Evolutionary conservation across 2,329 filamentous ascomycete species (phyloP).

Genomic region (Clarireedia homoeocarpa): DNA sequence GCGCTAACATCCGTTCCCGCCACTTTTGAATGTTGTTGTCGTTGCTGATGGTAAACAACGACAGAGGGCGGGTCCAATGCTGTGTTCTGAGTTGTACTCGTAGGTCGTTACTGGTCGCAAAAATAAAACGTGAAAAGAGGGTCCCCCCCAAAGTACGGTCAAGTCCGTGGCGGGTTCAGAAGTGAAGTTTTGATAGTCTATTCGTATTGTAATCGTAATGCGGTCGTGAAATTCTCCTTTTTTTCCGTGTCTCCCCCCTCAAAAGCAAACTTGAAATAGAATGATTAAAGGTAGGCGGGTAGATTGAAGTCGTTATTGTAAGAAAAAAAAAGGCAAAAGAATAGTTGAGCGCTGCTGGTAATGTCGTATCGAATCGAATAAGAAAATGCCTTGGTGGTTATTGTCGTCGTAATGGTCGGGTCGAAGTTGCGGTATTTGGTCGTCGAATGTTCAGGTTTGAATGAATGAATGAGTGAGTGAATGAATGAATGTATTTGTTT

Average conservation of each 20-base stretch:
- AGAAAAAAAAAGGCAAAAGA: background rate
- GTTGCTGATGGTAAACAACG: no score
- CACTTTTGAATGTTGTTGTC: background rate
- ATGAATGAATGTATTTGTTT: no score
- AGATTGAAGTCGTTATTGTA: background rate
- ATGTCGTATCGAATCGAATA: background rate
- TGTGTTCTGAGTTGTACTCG: background rate
- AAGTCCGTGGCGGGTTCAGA: background rate
- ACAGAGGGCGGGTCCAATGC: background rate
- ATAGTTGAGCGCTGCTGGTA: background rate
- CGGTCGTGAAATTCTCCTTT: constrained; percentile 8
- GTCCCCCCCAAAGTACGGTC: background rate
- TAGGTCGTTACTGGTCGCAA: background rate
- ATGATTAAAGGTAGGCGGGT: background rate
- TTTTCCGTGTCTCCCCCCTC: background rate
- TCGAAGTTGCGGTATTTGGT: background rate
- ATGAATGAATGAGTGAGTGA: no score
- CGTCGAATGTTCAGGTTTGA: background rate
- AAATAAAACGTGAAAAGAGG: background rate
- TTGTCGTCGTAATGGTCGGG: background rate
- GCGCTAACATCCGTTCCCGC: constrained; percentile 7
- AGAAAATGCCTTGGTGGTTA: background rate
- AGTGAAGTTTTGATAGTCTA: background rate
- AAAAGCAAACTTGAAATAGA: constrained; percentile 1
- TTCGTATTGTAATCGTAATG: constrained; percentile 4